These are phyloP conservation scores for Daldinia caldariorum DNA, from an alignment of 495 filamentous ascomycete genomes.

Conservation along the genomic window DNA sequence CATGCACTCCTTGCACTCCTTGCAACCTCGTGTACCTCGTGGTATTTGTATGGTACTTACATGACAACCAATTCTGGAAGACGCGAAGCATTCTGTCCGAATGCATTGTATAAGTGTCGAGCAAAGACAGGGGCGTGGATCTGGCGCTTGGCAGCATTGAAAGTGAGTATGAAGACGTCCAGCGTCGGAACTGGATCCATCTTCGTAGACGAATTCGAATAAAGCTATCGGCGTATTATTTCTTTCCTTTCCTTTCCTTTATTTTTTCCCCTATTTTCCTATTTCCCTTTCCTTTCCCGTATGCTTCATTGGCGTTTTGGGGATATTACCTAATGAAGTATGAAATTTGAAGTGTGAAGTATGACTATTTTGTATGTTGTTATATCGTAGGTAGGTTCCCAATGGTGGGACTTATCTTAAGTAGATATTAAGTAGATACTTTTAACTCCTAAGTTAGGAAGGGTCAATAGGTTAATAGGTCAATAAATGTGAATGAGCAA, in stretches of 20 bases:
- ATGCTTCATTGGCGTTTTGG: neutral
- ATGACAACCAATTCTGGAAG: conserved; percentile 75
- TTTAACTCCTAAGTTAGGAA: no score
- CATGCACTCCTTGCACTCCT: neutral
- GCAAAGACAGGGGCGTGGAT: conserved; percentile 74
- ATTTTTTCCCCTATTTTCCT: no score
- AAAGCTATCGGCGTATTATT: neutral
- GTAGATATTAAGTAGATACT: neutral
- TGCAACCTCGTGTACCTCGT: neutral
- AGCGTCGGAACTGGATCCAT: conserved; percentile 46
- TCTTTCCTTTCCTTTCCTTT: no score
- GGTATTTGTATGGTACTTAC: conserved; percentile 46
- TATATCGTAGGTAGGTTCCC: neutral
- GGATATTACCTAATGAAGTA: no score
- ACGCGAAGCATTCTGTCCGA: conserved; percentile 60
- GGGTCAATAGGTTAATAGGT: neutral
- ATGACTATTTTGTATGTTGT: no score
- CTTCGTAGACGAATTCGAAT: conserved; percentile 1
- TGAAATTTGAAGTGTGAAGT: no score
- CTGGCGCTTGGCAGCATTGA: conserved; percentile 81
- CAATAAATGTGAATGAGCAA: neutral
- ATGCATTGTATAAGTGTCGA: conserved; percentile 73
- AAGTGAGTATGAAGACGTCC: conserved; percentile 81
- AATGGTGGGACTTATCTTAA: neutral
- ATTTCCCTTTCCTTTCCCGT: no score